These are phyloP conservation scores for Penicillium oxalicum DNA, from an alignment of 2,329 filamentous ascomycete species.

Conservation along the genomic window DNA sequence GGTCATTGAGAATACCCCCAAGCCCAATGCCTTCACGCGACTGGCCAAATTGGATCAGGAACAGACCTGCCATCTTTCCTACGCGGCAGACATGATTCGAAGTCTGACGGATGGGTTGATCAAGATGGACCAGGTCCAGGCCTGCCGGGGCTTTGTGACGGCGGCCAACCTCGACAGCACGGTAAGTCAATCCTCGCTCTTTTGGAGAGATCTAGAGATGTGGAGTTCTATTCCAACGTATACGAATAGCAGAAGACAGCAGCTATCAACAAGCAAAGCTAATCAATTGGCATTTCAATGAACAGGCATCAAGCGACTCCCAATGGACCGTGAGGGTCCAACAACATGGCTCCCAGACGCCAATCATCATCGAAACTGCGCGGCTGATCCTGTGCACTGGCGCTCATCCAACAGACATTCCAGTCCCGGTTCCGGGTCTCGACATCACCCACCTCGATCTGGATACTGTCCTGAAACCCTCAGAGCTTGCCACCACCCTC, in stretches of 20 bases:
- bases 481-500: conserved; percentile 41
- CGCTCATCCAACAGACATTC: conserved; percentile 44
- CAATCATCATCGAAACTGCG: conserved; percentile 33
- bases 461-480: conserved; percentile 52
- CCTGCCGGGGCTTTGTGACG: conserved; percentile 30
- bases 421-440: conserved; percentile 39
- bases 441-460: conserved; percentile 46
- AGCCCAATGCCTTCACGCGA: conserved; percentile 51
- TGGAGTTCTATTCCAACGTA: too few species aligned
- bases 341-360: conserved; percentile 21
- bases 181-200: conserved; percentile 17
- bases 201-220: too few species aligned
- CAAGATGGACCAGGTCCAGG: conserved; percentile 33
- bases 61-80: conserved; percentile 51
- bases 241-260: too few species aligned
- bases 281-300: conserved; percentile 1
- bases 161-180: conserved; percentile 28
- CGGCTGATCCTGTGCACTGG: conserved; percentile 56
- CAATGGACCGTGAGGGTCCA: conserved; percentile 32
- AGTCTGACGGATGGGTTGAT: conserved; percentile 40
- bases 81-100: conserved; percentile 53
- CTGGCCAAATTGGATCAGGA: conserved; percentile 51
- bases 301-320: conserved; percentile 19
- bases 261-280: neutral
- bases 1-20: conserved; percentile 44